These are phyloP conservation scores for Colletotrichum liriopes DNA, from an alignment of 2,329 filamentous ascomycete species.

Conservation along the genomic window DNA sequence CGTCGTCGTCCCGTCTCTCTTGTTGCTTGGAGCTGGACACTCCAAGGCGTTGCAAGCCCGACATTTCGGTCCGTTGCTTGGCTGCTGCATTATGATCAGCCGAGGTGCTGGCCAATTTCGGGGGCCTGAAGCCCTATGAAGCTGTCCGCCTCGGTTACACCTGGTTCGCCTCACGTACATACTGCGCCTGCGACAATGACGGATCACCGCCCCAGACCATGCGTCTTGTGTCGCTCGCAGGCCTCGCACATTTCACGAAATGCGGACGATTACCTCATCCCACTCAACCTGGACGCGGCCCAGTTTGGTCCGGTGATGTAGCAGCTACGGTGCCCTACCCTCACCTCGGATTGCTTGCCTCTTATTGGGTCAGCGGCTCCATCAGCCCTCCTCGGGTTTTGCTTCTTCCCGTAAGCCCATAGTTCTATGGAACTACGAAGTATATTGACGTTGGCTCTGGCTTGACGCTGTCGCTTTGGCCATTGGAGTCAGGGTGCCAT, in stretches of 20 bases:
- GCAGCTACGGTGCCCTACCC: background rate
- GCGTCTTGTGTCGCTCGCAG: background rate
- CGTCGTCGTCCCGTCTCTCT: constrained; percentile 10
- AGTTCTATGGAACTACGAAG: background rate
- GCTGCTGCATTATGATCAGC: constrained; percentile 12
- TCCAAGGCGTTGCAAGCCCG: background rate
- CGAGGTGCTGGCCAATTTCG: background rate
- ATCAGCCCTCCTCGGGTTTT: background rate
- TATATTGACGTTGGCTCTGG: background rate
- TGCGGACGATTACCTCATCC: constrained; percentile 29
- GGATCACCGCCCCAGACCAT: constrained; percentile 6
- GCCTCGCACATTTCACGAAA: background rate
- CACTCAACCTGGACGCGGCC: constrained; percentile 6
- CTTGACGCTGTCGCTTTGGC: background rate
- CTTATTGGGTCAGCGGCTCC: background rate
- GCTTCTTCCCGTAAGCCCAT: background rate
- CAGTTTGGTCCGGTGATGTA: constrained; percentile 5
- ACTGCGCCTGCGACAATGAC: constrained; percentile 17
- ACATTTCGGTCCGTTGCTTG: background rate
- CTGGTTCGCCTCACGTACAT: constrained; percentile 31
- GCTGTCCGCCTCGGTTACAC: constrained; percentile 14
- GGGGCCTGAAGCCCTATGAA: constrained; percentile 11
- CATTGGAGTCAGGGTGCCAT: background rate
- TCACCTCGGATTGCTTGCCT: background rate
- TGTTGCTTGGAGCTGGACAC: background rate